Base-by-base conservation (phyloP, 441 rosid species). In the Populus tomentosa region DNA sequence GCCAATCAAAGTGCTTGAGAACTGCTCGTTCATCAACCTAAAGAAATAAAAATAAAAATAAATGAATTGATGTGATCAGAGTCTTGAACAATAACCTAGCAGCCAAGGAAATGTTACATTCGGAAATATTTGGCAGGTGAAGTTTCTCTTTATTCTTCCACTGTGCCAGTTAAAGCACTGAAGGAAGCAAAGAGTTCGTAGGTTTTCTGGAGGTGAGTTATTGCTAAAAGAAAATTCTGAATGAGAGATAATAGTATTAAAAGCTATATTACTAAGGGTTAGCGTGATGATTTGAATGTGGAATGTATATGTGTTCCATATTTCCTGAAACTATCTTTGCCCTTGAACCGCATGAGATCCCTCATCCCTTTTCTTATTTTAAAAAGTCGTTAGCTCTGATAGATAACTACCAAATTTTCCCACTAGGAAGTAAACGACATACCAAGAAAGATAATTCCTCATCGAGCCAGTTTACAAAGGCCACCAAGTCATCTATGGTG, bases 381-480 rank as follows among this genome's bases (percentile, higher is more conserved):
- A 69, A 76, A 23, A 10, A 20, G 70, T 26, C 18, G 30, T 28
- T 56, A 42, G 18, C 71, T 78, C 20, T 33, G 11, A 76, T 36
- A 70, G 80, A 72, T 64, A 56, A 77, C 61, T 33, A 73, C 23
- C 36, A 70, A 32, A 73, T 70, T 69, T 11, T 21, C 38, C 79
- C 75, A 26, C 64, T 10, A 18, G 33, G 71, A 67, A 65, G 21
- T 65, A 16, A 76, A 74, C 40, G 21, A 78, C 82, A 64, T 87
- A 95, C 99, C 99, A 96, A 85, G 90, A 95, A 95, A 75, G 98
- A 96, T 78, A 96, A 95, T 81, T 96, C 99, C 85, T 94, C 99
- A 73, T 96, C 99, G 5, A 94, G 96, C 99, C 99, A 96, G 86
- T 92, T 92, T 72, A 96, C 99, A 42, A 92, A 96, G n/a, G 90